Evolutionary conservation across 1,284 basidiomycete species (phyloP).

Genomic region (Athelia sp.): DNA sequence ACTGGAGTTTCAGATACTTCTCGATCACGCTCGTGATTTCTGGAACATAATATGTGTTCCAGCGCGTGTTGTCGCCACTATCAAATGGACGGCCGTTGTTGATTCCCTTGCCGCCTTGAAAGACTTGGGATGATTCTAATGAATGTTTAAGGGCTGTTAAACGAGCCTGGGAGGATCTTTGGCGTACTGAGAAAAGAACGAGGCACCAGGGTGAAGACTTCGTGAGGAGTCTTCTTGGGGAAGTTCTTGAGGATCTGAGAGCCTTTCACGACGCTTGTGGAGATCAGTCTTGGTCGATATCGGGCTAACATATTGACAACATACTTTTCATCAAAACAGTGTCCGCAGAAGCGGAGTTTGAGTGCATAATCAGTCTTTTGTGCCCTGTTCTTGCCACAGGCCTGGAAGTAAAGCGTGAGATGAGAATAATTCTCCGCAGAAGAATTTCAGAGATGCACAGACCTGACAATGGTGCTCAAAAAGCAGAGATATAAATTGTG

Average conservation of each 20-base stretch:
- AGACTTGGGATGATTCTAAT: neutral
- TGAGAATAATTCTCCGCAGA: neutral
- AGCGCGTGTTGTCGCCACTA: neutral
- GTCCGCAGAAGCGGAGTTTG: neutral
- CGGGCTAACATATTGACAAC: neutral
- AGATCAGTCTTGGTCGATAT: neutral
- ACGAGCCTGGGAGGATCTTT: no score
- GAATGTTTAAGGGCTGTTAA: neutral
- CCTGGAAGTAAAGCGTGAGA: neutral
- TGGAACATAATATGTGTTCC: neutral
- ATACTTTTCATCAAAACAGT: neutral
- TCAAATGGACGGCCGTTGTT: neutral
- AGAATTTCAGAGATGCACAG: neutral
- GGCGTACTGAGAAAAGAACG: constrained; percentile 1
- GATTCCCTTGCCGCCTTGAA: neutral
- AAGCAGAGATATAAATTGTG: neutral
- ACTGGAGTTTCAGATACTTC: neutral
- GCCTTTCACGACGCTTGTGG: neutral
- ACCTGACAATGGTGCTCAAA: constrained; percentile 1
- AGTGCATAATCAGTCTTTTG: constrained; percentile 1
- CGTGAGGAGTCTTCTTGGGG: neutral
- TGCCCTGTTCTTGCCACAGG: neutral
- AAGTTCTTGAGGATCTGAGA: neutral
- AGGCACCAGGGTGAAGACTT: neutral
- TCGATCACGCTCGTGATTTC: neutral